These are phyloP conservation scores for Geotrichum reessii DNA, from an alignment of 1,139 yeast genomes.

Conservation along the genomic window DNA sequence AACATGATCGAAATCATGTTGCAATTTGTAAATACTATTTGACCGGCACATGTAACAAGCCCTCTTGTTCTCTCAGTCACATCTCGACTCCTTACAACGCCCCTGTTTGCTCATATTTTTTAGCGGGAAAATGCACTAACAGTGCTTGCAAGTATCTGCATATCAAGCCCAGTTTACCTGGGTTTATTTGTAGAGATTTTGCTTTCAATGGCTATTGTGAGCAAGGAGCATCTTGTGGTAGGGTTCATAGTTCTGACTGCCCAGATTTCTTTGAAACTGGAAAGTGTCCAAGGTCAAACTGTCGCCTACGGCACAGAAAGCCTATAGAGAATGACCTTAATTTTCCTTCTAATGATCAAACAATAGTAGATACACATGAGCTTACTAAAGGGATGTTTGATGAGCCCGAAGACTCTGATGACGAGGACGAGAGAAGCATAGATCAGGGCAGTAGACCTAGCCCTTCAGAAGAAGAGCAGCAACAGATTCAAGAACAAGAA, in stretches of 20 bases:
- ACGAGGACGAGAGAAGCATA: not conserved
- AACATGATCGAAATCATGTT: constrained; percentile 49
- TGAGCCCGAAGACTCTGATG: constrained; percentile 10
- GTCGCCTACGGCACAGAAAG: constrained; percentile 44
- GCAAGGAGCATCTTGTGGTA: constrained; percentile 52
- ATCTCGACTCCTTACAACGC: constrained; percentile 54
- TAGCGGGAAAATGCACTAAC: constrained; percentile 50
- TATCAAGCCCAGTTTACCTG: constrained; percentile 40
- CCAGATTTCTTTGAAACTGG: constrained; percentile 66
- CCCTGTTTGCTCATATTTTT: constrained; percentile 56
- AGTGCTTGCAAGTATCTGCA: constrained; percentile 54
- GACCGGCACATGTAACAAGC: constrained; percentile 44
- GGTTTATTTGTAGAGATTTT: constrained; percentile 59
- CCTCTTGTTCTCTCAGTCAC: constrained; percentile 56
- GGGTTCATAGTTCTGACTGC: constrained; percentile 57
- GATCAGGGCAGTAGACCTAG: not conserved
- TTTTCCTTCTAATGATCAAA: constrained; percentile 9
- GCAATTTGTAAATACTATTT: constrained; percentile 52
- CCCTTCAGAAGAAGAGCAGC: not conserved
- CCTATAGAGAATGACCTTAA: constrained; percentile 7
- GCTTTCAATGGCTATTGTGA: constrained; percentile 65
- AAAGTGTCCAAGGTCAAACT: constrained; percentile 48
- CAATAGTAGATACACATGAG: constrained; percentile 14
- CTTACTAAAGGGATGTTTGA: constrained; percentile 12
- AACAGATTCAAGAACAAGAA: not conserved